Evolutionary conservation across 1,139 yeast genomes (phyloP), one percentile per base, ranked within the genome.

Genomic region (Debaryomyces robertsiae): DNA sequence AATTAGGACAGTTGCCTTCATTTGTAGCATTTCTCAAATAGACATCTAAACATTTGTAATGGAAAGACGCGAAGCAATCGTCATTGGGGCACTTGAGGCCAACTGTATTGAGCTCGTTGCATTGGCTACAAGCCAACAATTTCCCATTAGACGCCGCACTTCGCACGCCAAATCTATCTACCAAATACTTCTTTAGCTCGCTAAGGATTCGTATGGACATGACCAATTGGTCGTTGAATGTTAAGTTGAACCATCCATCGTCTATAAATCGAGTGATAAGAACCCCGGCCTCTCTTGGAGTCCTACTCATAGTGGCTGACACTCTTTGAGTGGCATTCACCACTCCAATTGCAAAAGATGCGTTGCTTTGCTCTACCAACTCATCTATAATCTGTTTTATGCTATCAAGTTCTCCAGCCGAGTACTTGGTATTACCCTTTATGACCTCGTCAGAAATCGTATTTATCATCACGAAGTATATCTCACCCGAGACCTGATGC

Each of bases 91-190:
- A 72, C 29, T 63, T 63, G 4, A 61, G 50, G 0, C 90, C 90
- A 36, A 72, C 46, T 0, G 87, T 82, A 5, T 80, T 77, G 10
- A 82, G 60, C 27, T 74, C 79, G n/a, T 65, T 60, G 57, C 90
- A 84, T 14, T 77, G 81, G 19, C 52, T 48, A 52, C 91, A 84
- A 9, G 54, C 27, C 5, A 68, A 57, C 1, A 82, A 53, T 18
- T 70, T 64, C 2, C 81, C 83, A 24, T 61, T 60, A 4, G 58
- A 58, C 7, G 52, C 59, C 2, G 47, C 46, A 10, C 55, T 55
- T n/a, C 46, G 44, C 0, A 60, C 54, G 2, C 77, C 82, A 47
- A 65, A 75, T 19, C 76, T 66, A 18, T 67, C 74, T 6, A 68
- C 51, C 34, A 81, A 53, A 48, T 69, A 76, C 25, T 58, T 55